Conservation (phyloP, 2,329 filamentous ascomycete genomes). For the Corynespora cassiicola region DNA sequence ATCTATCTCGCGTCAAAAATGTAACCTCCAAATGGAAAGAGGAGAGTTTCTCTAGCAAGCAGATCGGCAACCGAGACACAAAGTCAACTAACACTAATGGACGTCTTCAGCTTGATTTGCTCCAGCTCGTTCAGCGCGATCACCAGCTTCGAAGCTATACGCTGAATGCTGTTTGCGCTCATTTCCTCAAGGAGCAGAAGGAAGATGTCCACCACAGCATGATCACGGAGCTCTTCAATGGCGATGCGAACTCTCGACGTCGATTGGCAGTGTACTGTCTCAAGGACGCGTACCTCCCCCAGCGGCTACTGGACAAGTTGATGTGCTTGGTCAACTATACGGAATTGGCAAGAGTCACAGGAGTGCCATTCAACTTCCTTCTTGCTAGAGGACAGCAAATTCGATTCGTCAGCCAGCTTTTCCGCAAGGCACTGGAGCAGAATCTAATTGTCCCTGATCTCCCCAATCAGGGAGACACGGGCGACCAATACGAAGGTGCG, state of each 20-base stretch:
- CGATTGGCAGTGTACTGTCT: slow-evolving; percentile 94
- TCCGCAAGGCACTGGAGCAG: slow-evolving; percentile 91
- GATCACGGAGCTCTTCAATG: slow-evolving; percentile 98
- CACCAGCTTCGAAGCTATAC: slow-evolving; percentile 97
- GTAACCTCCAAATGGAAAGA: slow-evolving; percentile 75
- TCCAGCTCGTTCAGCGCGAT: slow-evolving; percentile 95
- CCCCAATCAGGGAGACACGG: slow-evolving; percentile 66
- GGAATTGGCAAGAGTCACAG: slow-evolving; percentile 99
- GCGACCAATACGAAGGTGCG: slow-evolving; percentile 96
- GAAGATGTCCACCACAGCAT: slow-evolving; percentile 99
- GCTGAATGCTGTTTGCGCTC: slow-evolving; percentile 91
- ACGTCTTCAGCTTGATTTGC: slow-evolving; percentile 86
- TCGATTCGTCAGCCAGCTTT: slow-evolving; percentile 96
- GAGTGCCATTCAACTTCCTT: slow-evolving; percentile 95
- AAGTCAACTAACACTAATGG: slow-evolving; percentile 96
- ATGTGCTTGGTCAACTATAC: slow-evolving; percentile 99
- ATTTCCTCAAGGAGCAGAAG: slow-evolving; percentile 96
- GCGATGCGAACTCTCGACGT: slow-evolving; percentile 88
- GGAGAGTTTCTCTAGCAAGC: slow-evolving; percentile 93
- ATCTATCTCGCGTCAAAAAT: slow-evolving; percentile 81
- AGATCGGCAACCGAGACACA: slow-evolving; percentile 95
- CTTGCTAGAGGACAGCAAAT: slow-evolving; percentile 93
- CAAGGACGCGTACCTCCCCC: slow-evolving; percentile 95
- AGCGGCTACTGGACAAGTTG: slow-evolving; percentile 93
- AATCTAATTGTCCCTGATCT: slow-evolving; percentile 93